These are phyloP conservation scores for Puccinia coronata DNA, from an alignment of 1,284 basidiomycete species.

Conservation along the genomic window DNA sequence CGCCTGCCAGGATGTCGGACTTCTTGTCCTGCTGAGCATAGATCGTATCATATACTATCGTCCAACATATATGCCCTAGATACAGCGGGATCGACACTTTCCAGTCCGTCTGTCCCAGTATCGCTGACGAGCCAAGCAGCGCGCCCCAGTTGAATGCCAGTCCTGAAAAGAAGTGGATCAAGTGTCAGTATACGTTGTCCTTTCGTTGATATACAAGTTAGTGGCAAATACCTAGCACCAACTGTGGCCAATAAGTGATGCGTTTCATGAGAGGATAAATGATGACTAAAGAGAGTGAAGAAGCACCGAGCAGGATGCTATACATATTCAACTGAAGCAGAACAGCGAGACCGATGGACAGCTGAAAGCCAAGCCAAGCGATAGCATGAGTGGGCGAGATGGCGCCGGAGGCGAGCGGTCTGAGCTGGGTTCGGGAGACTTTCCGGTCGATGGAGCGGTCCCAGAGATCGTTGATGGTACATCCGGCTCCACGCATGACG, in stretches of 20 bases:
- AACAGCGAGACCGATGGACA: constrained; percentile 81
- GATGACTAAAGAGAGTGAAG: constrained; percentile 80
- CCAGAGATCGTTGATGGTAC: constrained; percentile 99
- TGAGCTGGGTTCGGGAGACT: constrained; percentile 73
- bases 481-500: constrained; percentile 96
- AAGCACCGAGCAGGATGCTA: constrained; percentile 87
- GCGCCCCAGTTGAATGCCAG: constrained; percentile 98
- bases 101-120: constrained; percentile 82
- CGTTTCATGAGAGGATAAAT: constrained; percentile 98
- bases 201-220: neutral
- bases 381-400: constrained; percentile 76
- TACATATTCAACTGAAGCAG: constrained; percentile 92
- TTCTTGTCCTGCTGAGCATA: constrained; percentile 98
- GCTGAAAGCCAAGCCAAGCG: constrained; percentile 78
- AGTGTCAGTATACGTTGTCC: constrained; percentile 1
- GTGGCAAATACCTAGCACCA: constrained; percentile 72
- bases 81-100: constrained; percentile 81
- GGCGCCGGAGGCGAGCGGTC: constrained; percentile 79
- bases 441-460: constrained; percentile 85
- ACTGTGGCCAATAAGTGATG: constrained; percentile 93
- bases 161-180: constrained; percentile 62
- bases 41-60: constrained; percentile 94
- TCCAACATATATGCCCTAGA: constrained; percentile 85
- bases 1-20: constrained; percentile 84
- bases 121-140: constrained; percentile 91